These are phyloP conservation scores for Hypoxylon sp. DNA, from an alignment of 2,329 filamentous ascomycete species.

Conservation along the genomic window DNA sequence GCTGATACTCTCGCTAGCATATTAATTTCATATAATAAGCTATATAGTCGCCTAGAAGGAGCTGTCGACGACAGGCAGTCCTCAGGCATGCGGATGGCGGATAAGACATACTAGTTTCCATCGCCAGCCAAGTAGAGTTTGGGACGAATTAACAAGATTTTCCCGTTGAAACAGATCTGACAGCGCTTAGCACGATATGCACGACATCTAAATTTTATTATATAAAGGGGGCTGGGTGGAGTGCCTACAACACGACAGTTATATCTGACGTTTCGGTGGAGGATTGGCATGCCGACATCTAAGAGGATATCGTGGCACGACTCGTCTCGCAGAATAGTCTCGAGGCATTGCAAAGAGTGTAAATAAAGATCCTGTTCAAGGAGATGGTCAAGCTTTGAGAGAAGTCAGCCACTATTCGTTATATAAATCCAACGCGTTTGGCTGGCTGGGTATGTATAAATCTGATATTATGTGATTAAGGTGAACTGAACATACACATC, in stretches of 20 bases:
- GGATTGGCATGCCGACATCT: conserved; percentile 74
- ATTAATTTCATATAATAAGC: not conserved
- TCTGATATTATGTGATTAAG: not conserved
- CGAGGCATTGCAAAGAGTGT: conserved; percentile 75
- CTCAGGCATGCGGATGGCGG: not conserved
- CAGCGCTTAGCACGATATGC: not conserved
- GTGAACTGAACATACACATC: conserved; percentile 56
- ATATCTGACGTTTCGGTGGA: conserved; percentile 73
- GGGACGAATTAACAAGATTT: conserved; percentile 79
- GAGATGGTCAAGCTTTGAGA: conserved; percentile 72
- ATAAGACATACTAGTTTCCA: conserved; percentile 63
- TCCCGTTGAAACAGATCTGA: conserved; percentile 67
- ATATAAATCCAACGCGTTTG: not conserved
- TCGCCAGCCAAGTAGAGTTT: conserved; percentile 81
- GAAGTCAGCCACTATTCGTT: not conserved
- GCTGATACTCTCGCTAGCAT: not conserved
- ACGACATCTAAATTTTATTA: not conserved
- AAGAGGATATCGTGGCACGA: conserved; percentile 76
- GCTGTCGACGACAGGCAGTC: not conserved
- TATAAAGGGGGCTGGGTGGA: not conserved
- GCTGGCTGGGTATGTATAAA: not conserved
- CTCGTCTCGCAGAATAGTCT: conserved; percentile 71
- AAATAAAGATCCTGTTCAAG: conserved; percentile 71
- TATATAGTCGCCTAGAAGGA: not conserved
- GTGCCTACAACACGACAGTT: conserved; percentile 74